Conservation (phyloP, 2,329 filamentous ascomycete genomes). For the Sporothrix dimorphospora region DNA sequence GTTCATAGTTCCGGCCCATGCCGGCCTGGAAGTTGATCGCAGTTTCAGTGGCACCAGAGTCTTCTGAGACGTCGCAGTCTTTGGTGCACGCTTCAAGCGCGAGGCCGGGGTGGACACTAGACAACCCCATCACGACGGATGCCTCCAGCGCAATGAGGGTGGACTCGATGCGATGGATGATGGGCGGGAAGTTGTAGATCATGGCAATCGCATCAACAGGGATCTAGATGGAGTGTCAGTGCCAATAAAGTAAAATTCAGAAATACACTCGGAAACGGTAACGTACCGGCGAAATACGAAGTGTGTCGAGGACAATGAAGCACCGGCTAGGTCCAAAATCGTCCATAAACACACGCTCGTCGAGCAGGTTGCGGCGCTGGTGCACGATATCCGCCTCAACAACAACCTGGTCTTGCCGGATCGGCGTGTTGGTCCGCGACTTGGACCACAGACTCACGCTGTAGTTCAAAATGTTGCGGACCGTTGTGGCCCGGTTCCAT, state of each 20-base stretch:
- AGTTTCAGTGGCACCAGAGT: constrained; percentile 65
- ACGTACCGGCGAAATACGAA: constrained; percentile 66
- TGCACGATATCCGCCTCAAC: constrained; percentile 73
- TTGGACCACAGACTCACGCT: constrained; percentile 75
- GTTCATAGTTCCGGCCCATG: constrained; percentile 94
- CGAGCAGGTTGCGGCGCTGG: constrained; percentile 81
- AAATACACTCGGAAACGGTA: constrained; percentile 52
- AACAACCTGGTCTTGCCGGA: constrained; percentile 76
- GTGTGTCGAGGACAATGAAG: constrained; percentile 75
- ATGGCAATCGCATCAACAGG: constrained; percentile 71
- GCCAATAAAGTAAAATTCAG: neutral
- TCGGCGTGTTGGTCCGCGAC: constrained; percentile 54
- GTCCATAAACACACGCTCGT: constrained; percentile 59
- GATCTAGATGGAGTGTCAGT: constrained; percentile 55
- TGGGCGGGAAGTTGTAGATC: constrained; percentile 76
- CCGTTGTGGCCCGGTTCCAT: constrained; percentile 43
- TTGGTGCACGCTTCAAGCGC: constrained; percentile 92
- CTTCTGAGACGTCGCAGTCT: constrained; percentile 81
- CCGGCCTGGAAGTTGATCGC: constrained; percentile 76
- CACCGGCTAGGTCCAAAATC: constrained; percentile 51
- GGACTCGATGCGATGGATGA: constrained; percentile 82
- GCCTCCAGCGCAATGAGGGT: constrained; percentile 80
- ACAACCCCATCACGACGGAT: constrained; percentile 65
- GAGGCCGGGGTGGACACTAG: constrained; percentile 62
- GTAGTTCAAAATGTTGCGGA: constrained; percentile 76